Evolutionary conservation across 441 rosid species (phyloP), one percentile per base, ranked within the genome.

Genomic region (Adansonia rubrostipa): DNA sequence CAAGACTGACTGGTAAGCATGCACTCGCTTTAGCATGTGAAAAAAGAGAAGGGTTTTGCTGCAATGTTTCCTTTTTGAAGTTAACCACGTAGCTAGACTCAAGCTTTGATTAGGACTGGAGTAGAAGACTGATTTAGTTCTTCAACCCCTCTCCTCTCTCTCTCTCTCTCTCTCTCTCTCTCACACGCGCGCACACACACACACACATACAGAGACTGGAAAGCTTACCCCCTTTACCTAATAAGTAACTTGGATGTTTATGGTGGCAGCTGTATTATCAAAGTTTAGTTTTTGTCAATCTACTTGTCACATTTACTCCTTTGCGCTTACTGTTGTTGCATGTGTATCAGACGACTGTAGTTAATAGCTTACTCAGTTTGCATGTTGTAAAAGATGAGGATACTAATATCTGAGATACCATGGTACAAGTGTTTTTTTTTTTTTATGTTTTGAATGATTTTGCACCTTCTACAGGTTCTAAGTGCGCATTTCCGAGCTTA

Each of bases 401-500:
- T 62, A 53, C 50, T 13, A 9, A 44, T 11, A 33, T 33, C 47
- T 57, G 54, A 56, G 6, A 44, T 71, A 4, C 63, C 19, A 51
- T 47, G 54, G 63, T 44, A 45, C 71, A n/a, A 68, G 65, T 44
- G 58, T 28, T 28, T 28, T 28, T 33, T 6, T 51, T 28, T 33
- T 6, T 51, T 14, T 3, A 13, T 33, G 44, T 75, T 5, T 58
- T 33, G 57, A 62, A 36, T 75, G 54, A 4, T 71, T 63, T 68
- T 79, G 36, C 53, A 22, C 64, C 57, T 47, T 81, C 83, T 87
- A 70, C 97, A 97, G 99, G 99, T 97, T 79, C 83, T 97, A 77
- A 95, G 99, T 88, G 97, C 99, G 69, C 98, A 95, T 90, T 95
- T 97, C 78, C 97, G 97, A 84, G 97, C 99, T 80, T 97, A 95